A percentile compares a stretch with the other conserved stretches of the same genome.
Conservation (phyloP, 306 rosid genomes). For the Citrullus amarus region DNA sequence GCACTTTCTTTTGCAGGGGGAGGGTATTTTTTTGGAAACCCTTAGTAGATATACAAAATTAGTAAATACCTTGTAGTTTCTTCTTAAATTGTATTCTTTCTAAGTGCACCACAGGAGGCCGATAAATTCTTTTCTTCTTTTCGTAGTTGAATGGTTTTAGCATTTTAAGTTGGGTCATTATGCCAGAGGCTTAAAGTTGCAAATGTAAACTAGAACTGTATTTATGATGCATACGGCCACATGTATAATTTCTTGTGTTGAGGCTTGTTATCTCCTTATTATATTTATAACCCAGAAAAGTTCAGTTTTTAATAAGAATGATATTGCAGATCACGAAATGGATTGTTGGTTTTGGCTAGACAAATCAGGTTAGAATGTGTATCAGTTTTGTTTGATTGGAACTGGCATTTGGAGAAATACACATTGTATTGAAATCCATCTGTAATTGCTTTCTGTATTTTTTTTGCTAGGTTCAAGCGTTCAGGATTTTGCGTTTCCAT, state of each 20-base stretch:
- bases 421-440: neutral
- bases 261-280: neutral
- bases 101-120: neutral
- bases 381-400: neutral
- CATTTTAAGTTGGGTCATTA: neutral
- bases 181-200: neutral
- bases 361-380: neutral
- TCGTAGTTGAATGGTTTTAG: neutral
- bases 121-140: slow-evolving; percentile 4
- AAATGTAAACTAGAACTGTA: neutral
- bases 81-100: neutral
- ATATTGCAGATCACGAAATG: neutral
- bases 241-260: neutral
- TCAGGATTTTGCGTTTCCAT: neutral
- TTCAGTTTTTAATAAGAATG: neutral
- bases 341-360: neutral
- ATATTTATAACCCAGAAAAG: neutral
- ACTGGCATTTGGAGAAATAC: neutral
- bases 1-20: neutral
- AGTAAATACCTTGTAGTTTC: neutral
- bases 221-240: neutral
- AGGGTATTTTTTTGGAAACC: slow-evolving; percentile 4
- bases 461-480: neutral
- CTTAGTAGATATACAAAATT: slow-evolving; percentile 2
- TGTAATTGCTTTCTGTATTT: neutral